These are phyloP conservation scores for Cladobotryum mycophilum DNA, from an alignment of 2,329 filamentous ascomycete genomes.

Conservation along the genomic window DNA sequence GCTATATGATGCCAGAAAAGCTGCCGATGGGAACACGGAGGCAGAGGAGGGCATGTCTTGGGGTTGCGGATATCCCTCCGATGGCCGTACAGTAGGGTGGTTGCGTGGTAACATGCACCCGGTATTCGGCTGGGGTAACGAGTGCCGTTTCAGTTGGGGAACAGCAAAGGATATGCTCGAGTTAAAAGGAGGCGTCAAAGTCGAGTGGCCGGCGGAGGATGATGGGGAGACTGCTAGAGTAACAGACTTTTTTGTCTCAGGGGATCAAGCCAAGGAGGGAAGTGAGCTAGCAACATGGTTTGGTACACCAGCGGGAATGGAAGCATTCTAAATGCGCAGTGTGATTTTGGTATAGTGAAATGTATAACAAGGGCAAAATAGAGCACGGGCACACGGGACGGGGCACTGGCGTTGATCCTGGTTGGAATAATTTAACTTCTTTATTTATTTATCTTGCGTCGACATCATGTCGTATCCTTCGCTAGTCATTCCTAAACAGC, in stretches of 20 bases:
- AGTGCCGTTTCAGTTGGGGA: conserved; percentile 93
- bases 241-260: conserved; percentile 65
- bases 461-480: conserved; percentile 16
- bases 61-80: conserved; percentile 92
- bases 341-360: not conserved
- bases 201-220: conserved; percentile 78
- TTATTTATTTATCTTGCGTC: conserved; percentile 1
- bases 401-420: conserved; percentile 7
- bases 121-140: conserved; percentile 88
- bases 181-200: conserved; percentile 60
- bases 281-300: conserved; percentile 79
- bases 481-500: conserved; percentile 10
- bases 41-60: conserved; percentile 50
- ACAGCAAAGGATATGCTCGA: conserved; percentile 93
- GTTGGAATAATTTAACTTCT: conserved; percentile 7
- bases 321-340: conserved; percentile 55
- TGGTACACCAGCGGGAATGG: conserved; percentile 62
- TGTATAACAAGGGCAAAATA: not conserved
- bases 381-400: not conserved
- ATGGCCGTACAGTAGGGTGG: conserved; percentile 75
- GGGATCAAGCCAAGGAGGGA: conserved; percentile 35
- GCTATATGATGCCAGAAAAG: conserved; percentile 49
- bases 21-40: conserved; percentile 23
- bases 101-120: conserved; percentile 82
- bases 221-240: conserved; percentile 62